Conservation (phyloP, 2,329 filamentous ascomycete genomes). For the Ceratocystis variospora region DNA sequence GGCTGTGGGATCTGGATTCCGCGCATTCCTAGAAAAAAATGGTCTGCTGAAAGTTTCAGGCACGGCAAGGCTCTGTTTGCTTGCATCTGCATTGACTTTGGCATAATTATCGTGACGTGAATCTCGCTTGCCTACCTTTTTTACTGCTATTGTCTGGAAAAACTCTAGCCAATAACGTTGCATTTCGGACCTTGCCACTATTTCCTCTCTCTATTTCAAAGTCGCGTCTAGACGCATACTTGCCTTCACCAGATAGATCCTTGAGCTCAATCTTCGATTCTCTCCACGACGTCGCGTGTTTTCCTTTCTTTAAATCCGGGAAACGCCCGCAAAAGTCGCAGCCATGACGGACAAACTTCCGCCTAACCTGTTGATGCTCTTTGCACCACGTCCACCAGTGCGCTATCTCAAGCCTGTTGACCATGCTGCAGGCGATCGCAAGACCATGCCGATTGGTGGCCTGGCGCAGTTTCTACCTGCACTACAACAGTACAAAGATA, state of each 20-base stretch:
- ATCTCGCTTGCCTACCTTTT: not conserved
- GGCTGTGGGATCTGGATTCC: not conserved
- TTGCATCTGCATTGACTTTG: not conserved
- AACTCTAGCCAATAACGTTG: not conserved
- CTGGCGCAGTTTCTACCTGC: conserved; percentile 62
- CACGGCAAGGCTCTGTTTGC: not conserved
- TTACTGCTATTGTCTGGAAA: not conserved
- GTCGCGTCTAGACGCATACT: not conserved
- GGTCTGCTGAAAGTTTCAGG: not conserved
- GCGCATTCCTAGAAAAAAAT: not conserved
- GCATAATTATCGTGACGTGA: not conserved
- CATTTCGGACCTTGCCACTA: not conserved
- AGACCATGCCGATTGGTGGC: conserved; percentile 57
- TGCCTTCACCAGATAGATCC: not conserved
- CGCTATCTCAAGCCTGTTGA: conserved; percentile 78
- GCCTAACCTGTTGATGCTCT: conserved; percentile 80
- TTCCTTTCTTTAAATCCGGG: not conserved
- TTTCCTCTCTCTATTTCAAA: not conserved
- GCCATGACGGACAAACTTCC: conserved; percentile 94
- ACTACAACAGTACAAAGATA: conserved; percentile 63
- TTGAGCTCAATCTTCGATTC: not conserved
- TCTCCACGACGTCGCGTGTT: not conserved
- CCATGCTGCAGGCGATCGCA: conserved; percentile 67
- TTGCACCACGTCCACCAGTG: conserved; percentile 82
- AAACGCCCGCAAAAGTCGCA: not conserved